Evolutionary conservation across 257 asterid genomes (phyloP), one percentile per base, ranked within the genome.

Genomic region (Catharanthus roseus): DNA sequence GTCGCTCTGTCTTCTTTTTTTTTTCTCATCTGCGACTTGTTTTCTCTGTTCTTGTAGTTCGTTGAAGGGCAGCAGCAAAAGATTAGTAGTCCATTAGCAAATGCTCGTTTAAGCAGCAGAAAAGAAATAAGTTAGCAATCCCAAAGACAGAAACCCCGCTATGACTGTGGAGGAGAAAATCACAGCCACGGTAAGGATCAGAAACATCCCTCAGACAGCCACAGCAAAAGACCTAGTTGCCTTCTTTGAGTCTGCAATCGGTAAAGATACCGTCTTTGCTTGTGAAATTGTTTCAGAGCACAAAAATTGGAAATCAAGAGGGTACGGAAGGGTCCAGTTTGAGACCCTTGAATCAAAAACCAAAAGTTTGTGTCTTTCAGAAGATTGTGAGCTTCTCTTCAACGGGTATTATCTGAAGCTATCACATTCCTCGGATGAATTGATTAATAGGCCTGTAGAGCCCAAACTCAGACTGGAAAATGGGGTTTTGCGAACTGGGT

Each of bases 251-350:
- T 78, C 91, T 6, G n/a, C 16, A 11, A 31, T 89, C 11, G 96
- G 96, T 0, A 53, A 82, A 69, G 89, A 74, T 66, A 65, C 92
- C 6, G 76, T 93, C 65, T 93, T 79, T 75, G 96, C 98, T 45
- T 71, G 89, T 11, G 92, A 91, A 29, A 91, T 93, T 49, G 86
- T 86, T 83, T 84, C 96, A 0, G 96, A 86, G 68, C 93, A 77
- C 83, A 77, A 72, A 36, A 87, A 89, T 75, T 93, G 98, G 98
- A 91, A 85, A 73, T 91, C 96, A 49, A 85, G 87, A 82, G 96
- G 97, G 76, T 87, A 83, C 71, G 98, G 98, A 53, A 86, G 89
- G 21, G 88, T 88, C 19, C 98, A 93, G 69, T 89, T 93, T 83
- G 92, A 91, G 66, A 77, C 49, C 70, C 77, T 78, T 34, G 76